Conservation (phyloP, 1,284 basidiomycete species). For the Schizophyllum commune region DNA sequence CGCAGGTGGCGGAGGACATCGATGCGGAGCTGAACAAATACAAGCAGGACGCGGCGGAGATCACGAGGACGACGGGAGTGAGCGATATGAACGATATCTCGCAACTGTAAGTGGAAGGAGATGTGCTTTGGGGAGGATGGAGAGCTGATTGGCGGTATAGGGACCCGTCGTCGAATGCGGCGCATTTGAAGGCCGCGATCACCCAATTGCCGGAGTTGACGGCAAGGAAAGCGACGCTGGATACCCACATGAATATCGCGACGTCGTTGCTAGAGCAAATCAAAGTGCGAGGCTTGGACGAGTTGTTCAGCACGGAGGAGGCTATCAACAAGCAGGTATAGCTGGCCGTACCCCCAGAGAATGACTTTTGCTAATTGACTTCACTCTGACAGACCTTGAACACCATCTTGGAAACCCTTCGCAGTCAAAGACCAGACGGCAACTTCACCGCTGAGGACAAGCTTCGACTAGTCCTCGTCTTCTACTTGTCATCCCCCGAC, state of each 20-base stretch:
- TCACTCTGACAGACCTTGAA: constrained; percentile 52
- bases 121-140: constrained; percentile 3
- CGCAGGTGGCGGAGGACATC: constrained; percentile 97
- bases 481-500: constrained; percentile 85
- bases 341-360: background rate
- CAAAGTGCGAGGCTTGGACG: constrained; percentile 92
- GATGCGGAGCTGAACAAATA: constrained; percentile 91
- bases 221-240: constrained; percentile 91
- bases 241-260: constrained; percentile 99
- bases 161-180: constrained; percentile 91
- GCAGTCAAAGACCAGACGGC: constrained; percentile 57
- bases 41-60: constrained; percentile 95
- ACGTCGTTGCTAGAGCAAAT: constrained; percentile 94
- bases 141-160: constrained; percentile 29
- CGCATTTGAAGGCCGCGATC: constrained; percentile 95
- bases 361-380: background rate
- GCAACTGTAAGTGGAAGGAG: constrained; percentile 87
- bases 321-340: constrained; percentile 74
- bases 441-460: constrained; percentile 79
- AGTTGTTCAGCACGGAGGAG: constrained; percentile 95
- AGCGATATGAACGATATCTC: constrained; percentile 94
- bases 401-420: constrained; percentile 77
- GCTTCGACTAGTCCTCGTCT: constrained; percentile 88
- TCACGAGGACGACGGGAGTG: constrained; percentile 94
- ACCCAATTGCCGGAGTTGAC: constrained; percentile 98